Base-by-base conservation (phyloP, 1,284 basidiomycete species). In the Apiotrichum gracile region DNA sequence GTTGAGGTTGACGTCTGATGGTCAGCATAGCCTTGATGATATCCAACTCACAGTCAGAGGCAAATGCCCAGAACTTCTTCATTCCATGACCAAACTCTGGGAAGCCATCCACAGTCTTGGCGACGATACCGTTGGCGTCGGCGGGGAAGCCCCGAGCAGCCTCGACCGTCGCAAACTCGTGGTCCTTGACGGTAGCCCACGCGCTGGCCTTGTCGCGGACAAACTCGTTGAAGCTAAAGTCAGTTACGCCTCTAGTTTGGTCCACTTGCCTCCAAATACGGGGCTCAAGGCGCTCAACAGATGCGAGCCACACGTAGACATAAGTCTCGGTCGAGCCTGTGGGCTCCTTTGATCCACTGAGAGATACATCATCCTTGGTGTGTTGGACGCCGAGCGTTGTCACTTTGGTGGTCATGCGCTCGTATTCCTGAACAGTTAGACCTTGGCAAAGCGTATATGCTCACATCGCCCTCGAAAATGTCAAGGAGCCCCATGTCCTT, bases 251-350 rank as follows among this genome's bases (percentile, higher is more conserved):
- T 48, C 12, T 50, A 55, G 17, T 51, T 55, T 16, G 3, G 14
- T 16, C 13, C 14, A 82, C 83, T 65, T 83, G 91, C 17, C 82
- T 81, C 91, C 91, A 94, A 2, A 87, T 72, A 21, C 78, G 76
- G 0, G 82, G 78, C 35, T 82, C 77, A 12, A 93, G 76, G 10
- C 92, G 76, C 14, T 59, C 57, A 0, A 69, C 61, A 0, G 79
- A 69, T 3, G 64, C 70, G n/a, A 64, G 69, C 81, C 84, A 92
- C 27, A 90, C 78, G 68, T 93, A 93, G 1, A 85, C 85, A 58
- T 86, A 78, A 0, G 81, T 84, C 12, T 53, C 43, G 0, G 40
- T 47, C 29, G 57, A 52, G 27, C 60, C 60, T 1, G 48, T 34
- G 9, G 48, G 37, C 25, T 42, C 50, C 4, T 48, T 49, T 19